Conservation (phyloP, 2,329 filamentous ascomycete genomes). For the Nannizzia gypsea region DNA sequence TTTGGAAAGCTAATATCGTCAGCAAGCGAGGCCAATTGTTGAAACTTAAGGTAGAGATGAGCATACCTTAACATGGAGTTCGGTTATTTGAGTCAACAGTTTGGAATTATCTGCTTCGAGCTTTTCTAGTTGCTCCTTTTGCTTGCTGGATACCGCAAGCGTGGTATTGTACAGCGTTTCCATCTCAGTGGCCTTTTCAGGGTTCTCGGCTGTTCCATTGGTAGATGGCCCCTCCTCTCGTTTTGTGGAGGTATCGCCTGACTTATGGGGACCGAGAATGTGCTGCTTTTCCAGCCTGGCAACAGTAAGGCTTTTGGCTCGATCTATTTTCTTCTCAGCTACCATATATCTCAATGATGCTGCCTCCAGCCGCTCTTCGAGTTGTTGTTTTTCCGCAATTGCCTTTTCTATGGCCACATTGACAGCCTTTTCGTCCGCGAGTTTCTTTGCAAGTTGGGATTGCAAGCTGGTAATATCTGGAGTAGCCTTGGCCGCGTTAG, state of each 20-base stretch:
- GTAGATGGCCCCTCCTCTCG: slow-evolving; percentile 41
- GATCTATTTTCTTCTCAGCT: slow-evolving; percentile 87
- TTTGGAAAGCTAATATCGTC: slow-evolving; percentile 46
- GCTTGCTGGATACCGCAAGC: slow-evolving; percentile 61
- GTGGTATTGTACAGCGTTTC: slow-evolving; percentile 69
- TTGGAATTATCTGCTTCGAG: slow-evolving; percentile 64
- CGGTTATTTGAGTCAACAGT: slow-evolving; percentile 66
- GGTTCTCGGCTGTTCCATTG: slow-evolving; percentile 37
- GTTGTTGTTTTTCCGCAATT: slow-evolving; percentile 65
- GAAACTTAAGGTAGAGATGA: slow-evolving; percentile 11
- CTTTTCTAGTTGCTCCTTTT: slow-evolving; percentile 77
- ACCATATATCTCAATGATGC: slow-evolving; percentile 88
- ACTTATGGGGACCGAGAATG: slow-evolving; percentile 49
- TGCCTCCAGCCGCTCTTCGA: slow-evolving; percentile 75
- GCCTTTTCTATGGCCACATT: slow-evolving; percentile 64
- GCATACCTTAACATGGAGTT: slow-evolving; percentile 50
- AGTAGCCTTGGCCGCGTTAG: slow-evolving; percentile 34
- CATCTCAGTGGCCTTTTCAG: slow-evolving; percentile 51
- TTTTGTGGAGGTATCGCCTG: slow-evolving; percentile 36
- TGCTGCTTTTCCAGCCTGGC: slow-evolving; percentile 88
- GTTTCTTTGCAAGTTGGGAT: slow-evolving; percentile 57
- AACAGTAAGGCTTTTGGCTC: slow-evolving; percentile 76
- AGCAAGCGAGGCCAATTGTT: background rate
- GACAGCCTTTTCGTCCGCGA: slow-evolving; percentile 74
- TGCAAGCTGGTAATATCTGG: slow-evolving; percentile 64